These are phyloP conservation scores for Fusarium odoratissimum DNA, from an alignment of 2,329 filamentous ascomycete genomes.

Conservation along the genomic window DNA sequence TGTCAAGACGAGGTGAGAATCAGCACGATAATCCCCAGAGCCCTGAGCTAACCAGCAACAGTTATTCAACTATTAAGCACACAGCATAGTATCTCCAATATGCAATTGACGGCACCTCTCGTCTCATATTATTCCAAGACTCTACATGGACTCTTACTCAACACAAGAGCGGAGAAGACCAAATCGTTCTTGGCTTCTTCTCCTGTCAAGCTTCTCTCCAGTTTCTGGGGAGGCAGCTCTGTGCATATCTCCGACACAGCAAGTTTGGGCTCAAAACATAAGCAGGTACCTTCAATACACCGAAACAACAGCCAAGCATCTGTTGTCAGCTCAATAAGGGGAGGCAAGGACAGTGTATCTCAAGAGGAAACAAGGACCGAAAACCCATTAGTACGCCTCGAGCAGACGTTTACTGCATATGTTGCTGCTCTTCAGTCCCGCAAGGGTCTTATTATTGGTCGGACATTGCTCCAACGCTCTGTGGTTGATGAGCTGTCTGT, in stretches of 20 bases:
- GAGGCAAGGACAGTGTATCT: slow-evolving; percentile 55
- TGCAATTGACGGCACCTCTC: slow-evolving; percentile 72
- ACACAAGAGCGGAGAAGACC: slow-evolving; percentile 71
- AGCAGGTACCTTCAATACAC: slow-evolving; percentile 55
- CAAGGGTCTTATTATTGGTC: slow-evolving; percentile 87
- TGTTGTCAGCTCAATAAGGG: slow-evolving; percentile 64
- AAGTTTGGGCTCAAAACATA: slow-evolving; percentile 52
- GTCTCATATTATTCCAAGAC: slow-evolving; percentile 83
- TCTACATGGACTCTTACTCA: slow-evolving; percentile 74
- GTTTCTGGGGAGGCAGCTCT: slow-evolving; percentile 74
- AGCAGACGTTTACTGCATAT: slow-evolving; percentile 88
- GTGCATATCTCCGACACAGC: slow-evolving; percentile 53
- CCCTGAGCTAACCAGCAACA: slow-evolving; percentile 55
- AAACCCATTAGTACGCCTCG: slow-evolving; percentile 77
- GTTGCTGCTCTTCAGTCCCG: slow-evolving; percentile 84
- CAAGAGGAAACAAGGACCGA: slow-evolving; percentile 66
- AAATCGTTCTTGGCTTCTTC: slow-evolving; percentile 81
- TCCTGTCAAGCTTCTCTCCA: slow-evolving; percentile 90
- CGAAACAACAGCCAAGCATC: slow-evolving; percentile 62
- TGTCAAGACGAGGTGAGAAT: slow-evolving; percentile 77
- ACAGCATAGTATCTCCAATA: slow-evolving; percentile 76
- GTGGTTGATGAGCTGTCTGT: slow-evolving; percentile 81
- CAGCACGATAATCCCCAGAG: not conserved
- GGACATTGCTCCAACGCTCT: slow-evolving; percentile 75
- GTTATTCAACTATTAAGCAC: slow-evolving; percentile 78